A percentile compares a stretch with the other conserved stretches of the same genome.
These are phyloP conservation scores for Skeletonema tropicum DNA, from an alignment of 108 stramenopile genomes.

Conservation along the genomic window DNA sequence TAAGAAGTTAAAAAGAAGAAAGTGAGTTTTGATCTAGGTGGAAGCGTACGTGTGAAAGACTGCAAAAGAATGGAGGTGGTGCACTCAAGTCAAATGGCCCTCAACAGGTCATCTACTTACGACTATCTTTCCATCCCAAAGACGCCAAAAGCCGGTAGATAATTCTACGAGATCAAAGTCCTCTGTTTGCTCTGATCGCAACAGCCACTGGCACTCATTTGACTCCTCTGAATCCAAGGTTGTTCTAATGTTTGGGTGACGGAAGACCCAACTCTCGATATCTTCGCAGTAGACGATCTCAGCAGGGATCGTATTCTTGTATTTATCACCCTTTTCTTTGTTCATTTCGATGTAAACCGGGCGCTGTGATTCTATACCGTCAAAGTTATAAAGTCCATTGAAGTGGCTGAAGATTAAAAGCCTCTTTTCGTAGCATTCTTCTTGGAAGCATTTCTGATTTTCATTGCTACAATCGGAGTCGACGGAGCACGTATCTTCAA, in stretches of 20 bases:
- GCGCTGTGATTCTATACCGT: constrained; percentile 3
- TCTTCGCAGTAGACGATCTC: constrained; percentile 40
- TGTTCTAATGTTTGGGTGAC: constrained; percentile 16
- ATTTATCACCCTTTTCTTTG: constrained; percentile 26
- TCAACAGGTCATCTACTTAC: not conserved
- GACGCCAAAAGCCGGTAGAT: constrained; percentile 25
- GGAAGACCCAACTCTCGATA: constrained; percentile 27
- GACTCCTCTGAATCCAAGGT: not conserved
- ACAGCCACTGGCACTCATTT: constrained; percentile 22
- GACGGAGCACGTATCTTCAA: not conserved
- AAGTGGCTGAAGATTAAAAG: constrained; percentile 39
- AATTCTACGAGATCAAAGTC: constrained; percentile 34
- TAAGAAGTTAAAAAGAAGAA: not conserved
- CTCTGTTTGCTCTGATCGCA: constrained; percentile 21
- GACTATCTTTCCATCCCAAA: constrained; percentile 31
- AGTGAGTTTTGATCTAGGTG: not conserved
- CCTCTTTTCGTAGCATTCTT: constrained; percentile 13
- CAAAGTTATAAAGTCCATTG: constrained; percentile 32
- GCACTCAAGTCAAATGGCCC: not conserved
- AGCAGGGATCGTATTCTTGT: constrained; percentile 13
- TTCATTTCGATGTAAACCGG: constrained; percentile 33
- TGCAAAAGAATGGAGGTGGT: too few species aligned
- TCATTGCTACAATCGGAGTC: not conserved
- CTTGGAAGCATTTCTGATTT: constrained; percentile 6
- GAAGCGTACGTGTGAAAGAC: not conserved